Evolutionary conservation across 1,284 basidiomycete genomes (phyloP).

Genomic region (Papiliotrema flavescens): DNA sequence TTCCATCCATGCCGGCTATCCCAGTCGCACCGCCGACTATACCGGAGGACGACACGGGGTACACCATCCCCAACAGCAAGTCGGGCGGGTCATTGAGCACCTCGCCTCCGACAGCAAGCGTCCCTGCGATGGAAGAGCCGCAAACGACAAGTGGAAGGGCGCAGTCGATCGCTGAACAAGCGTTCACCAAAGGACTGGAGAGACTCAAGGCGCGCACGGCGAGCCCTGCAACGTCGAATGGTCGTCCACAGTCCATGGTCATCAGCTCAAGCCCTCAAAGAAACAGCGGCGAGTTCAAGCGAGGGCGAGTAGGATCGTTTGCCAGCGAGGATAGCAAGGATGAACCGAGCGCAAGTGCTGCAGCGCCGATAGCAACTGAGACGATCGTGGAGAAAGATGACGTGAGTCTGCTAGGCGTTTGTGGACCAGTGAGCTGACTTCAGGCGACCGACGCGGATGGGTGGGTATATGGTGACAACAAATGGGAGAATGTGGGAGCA

Average conservation of each 20-base stretch:
- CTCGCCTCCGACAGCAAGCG: slow-evolving; percentile 8
- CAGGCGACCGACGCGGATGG: slow-evolving; percentile 76
- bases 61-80: not conserved
- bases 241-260: slow-evolving; percentile 2
- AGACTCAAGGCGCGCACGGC: slow-evolving; percentile 42
- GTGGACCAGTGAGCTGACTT: slow-evolving; percentile 21
- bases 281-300: slow-evolving; percentile 18
- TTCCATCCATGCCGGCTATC: slow-evolving; percentile 1
- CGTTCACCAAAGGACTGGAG: slow-evolving; percentile 49
- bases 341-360: not conserved
- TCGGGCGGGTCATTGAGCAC: not conserved
- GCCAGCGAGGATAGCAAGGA: slow-evolving; percentile 22
- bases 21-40: slow-evolving; percentile 9
- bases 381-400: slow-evolving; percentile 32
- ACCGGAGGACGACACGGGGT: slow-evolving; percentile 5
- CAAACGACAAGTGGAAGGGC: slow-evolving; percentile 18
- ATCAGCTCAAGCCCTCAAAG: slow-evolving; percentile 6
- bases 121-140: slow-evolving; percentile 4
- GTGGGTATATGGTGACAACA: slow-evolving; percentile 94
- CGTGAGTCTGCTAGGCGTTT: slow-evolving; percentile 8
- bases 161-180: slow-evolving; percentile 47
- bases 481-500: slow-evolving; percentile 77
- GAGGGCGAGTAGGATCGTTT: slow-evolving; percentile 25
- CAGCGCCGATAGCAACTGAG: slow-evolving; percentile 14
- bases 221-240: slow-evolving; percentile 4